phyloP scores from a whole-genome alignment of 2,329 filamentous ascomycete genomes.

The Aspergillus floridensis region DNA sequence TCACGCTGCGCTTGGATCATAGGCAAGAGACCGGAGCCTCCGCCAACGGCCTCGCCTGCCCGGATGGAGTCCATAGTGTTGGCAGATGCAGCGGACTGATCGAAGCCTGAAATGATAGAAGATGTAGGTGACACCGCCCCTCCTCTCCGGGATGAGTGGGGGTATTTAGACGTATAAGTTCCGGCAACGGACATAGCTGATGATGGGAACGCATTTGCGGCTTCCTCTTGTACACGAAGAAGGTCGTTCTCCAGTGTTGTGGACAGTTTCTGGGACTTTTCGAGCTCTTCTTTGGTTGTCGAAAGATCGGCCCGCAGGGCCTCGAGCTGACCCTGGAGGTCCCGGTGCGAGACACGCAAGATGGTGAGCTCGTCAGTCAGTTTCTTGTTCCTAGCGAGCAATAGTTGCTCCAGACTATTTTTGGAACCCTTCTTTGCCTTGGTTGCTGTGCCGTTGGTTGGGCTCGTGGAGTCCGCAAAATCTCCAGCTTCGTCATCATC shows the following conservation, averaged over 20 bases:
- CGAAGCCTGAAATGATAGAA: conserved; percentile 97
- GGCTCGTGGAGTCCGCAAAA: conserved; percentile 35
- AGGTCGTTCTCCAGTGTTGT: conserved; percentile 90
- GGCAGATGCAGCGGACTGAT: conserved; percentile 58
- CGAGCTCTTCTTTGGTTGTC: conserved; percentile 77
- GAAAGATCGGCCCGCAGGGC: conserved; percentile 80
- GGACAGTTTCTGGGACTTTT: conserved; percentile 79
- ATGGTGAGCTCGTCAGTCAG: conserved; percentile 90
- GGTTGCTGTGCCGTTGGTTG: conserved; percentile 48
- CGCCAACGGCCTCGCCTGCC: conserved; percentile 66
- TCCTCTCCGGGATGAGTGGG: conserved; percentile 67
- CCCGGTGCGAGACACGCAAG: conserved; percentile 88
- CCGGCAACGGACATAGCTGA: conserved; percentile 90
- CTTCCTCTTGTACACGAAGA: conserved; percentile 79
- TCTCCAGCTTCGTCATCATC: conserved; percentile 64
- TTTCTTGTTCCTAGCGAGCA: conserved; percentile 94
- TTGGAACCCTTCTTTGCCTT: conserved; percentile 57
- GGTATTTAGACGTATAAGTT: conserved; percentile 79
- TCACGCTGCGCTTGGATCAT: conserved; percentile 99
- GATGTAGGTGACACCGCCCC: conserved; percentile 83
- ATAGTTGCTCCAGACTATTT: conserved; percentile 76
- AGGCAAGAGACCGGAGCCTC: conserved; percentile 84
- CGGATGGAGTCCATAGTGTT: conserved; percentile 59
- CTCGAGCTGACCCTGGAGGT: conserved; percentile 77
- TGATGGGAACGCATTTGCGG: conserved; percentile 74